Base-by-base conservation (phyloP, 2,329 filamentous ascomycete species). In the Exserohilum turcica region DNA sequence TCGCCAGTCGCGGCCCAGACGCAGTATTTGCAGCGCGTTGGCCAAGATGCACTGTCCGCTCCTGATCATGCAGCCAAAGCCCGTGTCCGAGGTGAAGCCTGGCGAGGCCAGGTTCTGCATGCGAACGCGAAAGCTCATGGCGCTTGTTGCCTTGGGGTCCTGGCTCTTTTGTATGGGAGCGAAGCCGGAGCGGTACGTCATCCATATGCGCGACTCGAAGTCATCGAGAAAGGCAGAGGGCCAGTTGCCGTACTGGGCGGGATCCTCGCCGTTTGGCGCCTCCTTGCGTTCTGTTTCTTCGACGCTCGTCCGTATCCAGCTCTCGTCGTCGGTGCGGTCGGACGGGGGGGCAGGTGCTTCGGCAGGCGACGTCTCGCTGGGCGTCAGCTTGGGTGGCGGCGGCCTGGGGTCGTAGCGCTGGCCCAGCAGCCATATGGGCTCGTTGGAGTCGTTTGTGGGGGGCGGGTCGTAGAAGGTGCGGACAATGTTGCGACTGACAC, bases 11-110 rank as follows among this genome's bases (percentile, higher is more conserved):
- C 94, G 86, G 16, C 94, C 93, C 18, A 97, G 78, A 33, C 83
- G 80, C 42, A 92, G 78, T 49, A 89, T 82, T 15, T 85, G 77
- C 65, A 97, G 80, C 1, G 93, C 83, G 74, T 97, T 99, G 38
- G 93, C 93, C 36, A 99, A 80, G 21, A 99, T 81, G 67, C 91
- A 93, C 78, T 99, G 94, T 3, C 94, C 94, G 5, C 93, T 97
- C 54, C 94, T 83, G 65, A 99, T 97, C 94, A 99, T 99, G 71
- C 94, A 99, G 0, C 94, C 94, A 92, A 95, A 99, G 45, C 94
- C 94, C 8, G 91, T 92, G 73, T 99, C 94, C 2, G 91, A 93
- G 9, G 91, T 89, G 75, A 97, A 99, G 4, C 90, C 92, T 21
- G 82, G 82, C 52, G 90, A 85, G 43, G 96, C 91, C 5, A 97